Percentiles rank a stretch among this genome's conserved stretches.
Evolutionary conservation across 495 filamentous ascomycete species (phyloP).

Genomic region (Pyrenopolyporus hunteri): DNA sequence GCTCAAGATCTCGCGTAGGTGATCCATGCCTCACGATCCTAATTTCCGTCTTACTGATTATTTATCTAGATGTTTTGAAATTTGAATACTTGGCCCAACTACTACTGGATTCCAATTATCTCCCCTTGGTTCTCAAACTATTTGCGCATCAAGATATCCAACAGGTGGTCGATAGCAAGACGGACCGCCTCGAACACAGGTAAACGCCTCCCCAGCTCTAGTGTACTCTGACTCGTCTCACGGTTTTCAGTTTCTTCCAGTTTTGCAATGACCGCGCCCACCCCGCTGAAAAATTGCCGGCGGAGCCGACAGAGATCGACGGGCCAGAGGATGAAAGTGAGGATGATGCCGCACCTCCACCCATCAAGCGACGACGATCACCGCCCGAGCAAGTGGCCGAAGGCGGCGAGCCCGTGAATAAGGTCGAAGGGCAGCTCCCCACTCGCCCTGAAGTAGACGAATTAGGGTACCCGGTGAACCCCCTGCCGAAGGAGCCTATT

Average conservation of each 20-base stretch:
- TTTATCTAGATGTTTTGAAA: slow-evolving; percentile 78
- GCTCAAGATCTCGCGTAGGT: slow-evolving; percentile 93
- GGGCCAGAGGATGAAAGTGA: slow-evolving; percentile 49
- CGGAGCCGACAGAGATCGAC: slow-evolving; percentile 33
- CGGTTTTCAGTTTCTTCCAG: slow-evolving; percentile 77
- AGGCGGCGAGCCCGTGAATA: slow-evolving; percentile 37
- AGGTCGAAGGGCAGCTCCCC: slow-evolving; percentile 35
- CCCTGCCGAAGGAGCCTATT: slow-evolving; percentile 75
- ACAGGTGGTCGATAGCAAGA: slow-evolving; percentile 80
- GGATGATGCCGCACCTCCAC: slow-evolving; percentile 85
- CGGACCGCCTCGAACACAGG: slow-evolving; percentile 84
- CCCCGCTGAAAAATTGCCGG: slow-evolving; percentile 24
- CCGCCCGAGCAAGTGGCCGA: slow-evolving; percentile 42
- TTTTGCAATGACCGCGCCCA: slow-evolving; percentile 70
- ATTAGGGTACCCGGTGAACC: slow-evolving; percentile 73
- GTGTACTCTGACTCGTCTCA: slow-evolving; percentile 16
- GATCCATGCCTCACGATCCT: not conserved
- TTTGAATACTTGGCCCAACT: slow-evolving; percentile 96
- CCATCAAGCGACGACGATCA: slow-evolving; percentile 67
- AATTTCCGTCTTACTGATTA: slow-evolving; percentile 40
- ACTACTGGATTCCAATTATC: slow-evolving; percentile 89
- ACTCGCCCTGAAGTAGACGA: slow-evolving; percentile 84
- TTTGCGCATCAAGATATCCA: slow-evolving; percentile 93
- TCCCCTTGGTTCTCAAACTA: slow-evolving; percentile 89
- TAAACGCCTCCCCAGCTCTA: slow-evolving; percentile 47